Percentiles rank a stretch among this genome's conserved stretches.
phyloP scores from a whole-genome alignment of 345 rosid genomes.

The Aegle marmelos region DNA sequence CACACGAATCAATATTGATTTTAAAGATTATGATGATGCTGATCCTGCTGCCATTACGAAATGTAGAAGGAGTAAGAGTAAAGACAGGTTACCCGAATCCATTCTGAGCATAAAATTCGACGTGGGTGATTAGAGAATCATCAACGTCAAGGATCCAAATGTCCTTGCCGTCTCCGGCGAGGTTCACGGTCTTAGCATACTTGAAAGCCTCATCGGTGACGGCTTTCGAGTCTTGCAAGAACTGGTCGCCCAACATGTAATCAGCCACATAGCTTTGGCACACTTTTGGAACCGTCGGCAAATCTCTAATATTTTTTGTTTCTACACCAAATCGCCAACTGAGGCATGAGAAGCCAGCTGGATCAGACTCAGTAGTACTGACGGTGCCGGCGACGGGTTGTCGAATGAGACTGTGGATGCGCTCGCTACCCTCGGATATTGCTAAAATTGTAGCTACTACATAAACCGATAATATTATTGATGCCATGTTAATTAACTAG shows the following conservation, averaged over 20 bases:
- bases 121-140: conserved; percentile 39
- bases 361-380: background rate
- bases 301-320: conserved; percentile 44
- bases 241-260: conserved; percentile 47
- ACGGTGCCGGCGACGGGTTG: background rate
- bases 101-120: conserved; percentile 22
- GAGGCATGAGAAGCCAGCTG: conserved; percentile 25
- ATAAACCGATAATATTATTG: no score
- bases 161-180: conserved; percentile 29
- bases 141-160: conserved; percentile 47
- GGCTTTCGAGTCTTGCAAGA: conserved; percentile 37
- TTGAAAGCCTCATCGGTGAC: conserved; percentile 34
- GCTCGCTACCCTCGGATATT: no score
- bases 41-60: no score
- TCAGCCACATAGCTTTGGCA: conserved; percentile 47
- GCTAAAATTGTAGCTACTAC: no score
- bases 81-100: conserved; percentile 30
- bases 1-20: no score
- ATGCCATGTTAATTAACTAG: no score
- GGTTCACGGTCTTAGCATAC: conserved; percentile 32
- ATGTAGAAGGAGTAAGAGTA: no score
- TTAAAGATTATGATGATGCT: no score
- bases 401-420: no score
- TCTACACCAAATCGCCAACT: conserved; percentile 73
- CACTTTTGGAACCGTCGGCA: conserved; percentile 37